These are phyloP conservation scores for Colletotrichum magnum DNA, from an alignment of 2,329 filamentous ascomycete species.

Conservation along the genomic window DNA sequence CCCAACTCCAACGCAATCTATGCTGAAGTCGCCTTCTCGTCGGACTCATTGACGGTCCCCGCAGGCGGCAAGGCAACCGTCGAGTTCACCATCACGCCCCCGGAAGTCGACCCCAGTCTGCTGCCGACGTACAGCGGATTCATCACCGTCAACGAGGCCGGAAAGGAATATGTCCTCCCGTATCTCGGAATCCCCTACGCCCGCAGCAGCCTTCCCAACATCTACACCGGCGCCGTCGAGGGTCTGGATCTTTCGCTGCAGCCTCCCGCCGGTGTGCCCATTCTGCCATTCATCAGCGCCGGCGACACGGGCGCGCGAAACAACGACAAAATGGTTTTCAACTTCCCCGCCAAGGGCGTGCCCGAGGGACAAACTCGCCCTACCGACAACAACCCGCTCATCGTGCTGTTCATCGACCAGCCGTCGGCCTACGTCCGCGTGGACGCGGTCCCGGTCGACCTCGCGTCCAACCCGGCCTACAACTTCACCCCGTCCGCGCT, in stretches of 20 bases:
- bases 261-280: slow-evolving; percentile 13
- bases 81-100: slow-evolving; percentile 8
- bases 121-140: slow-evolving; percentile 29
- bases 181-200: slow-evolving; percentile 29
- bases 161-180: slow-evolving; percentile 7
- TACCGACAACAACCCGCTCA: slow-evolving; percentile 18
- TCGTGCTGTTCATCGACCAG: slow-evolving; percentile 21
- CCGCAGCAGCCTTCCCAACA: slow-evolving; percentile 3
- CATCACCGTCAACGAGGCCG: slow-evolving; percentile 21
- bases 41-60: slow-evolving; percentile 14
- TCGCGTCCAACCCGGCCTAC: slow-evolving; percentile 19
- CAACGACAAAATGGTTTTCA: slow-evolving; percentile 22
- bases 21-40: slow-evolving; percentile 8
- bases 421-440: slow-evolving; percentile 27
- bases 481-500: slow-evolving; percentile 26
- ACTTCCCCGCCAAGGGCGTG: slow-evolving; percentile 25
- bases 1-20: slow-evolving; percentile 23
- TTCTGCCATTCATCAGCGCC: slow-evolving; percentile 21
- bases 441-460: slow-evolving; percentile 23
- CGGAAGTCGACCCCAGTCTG: slow-evolving; percentile 12
- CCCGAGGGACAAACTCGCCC: slow-evolving; percentile 1
- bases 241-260: not conserved
- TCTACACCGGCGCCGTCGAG: slow-evolving; percentile 18
- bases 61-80: slow-evolving; percentile 23
- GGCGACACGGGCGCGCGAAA: slow-evolving; percentile 21